These are phyloP conservation scores for Leccinum variicolor DNA, from an alignment of 768 basidiomycete genomes.

Conservation along the genomic window DNA sequence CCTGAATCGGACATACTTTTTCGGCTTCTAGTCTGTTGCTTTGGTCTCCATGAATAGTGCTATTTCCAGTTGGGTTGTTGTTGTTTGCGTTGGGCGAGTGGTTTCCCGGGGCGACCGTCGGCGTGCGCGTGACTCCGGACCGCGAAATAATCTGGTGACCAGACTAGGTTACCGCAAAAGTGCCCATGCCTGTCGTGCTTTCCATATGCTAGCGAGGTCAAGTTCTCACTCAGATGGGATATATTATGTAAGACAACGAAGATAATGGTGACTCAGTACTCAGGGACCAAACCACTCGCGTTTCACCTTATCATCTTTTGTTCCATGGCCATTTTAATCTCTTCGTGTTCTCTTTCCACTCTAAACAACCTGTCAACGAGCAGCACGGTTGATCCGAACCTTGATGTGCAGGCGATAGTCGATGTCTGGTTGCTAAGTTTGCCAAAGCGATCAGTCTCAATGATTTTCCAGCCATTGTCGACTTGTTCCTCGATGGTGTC, in stretches of 20 bases:
- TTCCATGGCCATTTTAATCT: constrained; percentile 6
- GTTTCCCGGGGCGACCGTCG: too few relatives aligned
- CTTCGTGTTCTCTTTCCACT: constrained; percentile 19
- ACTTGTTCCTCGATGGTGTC: constrained; percentile 31
- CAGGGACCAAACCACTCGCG: neutral
- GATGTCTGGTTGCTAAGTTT: constrained; percentile 40
- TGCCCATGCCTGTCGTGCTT: too few relatives aligned
- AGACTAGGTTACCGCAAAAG: too few relatives aligned
- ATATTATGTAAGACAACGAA: neutral
- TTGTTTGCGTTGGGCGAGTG: too few relatives aligned
- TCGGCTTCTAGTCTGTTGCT: too few relatives aligned
- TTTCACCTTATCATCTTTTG: neutral
- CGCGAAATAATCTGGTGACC: neutral
- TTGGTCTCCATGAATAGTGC: too few relatives aligned
- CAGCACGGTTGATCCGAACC: constrained; percentile 24
- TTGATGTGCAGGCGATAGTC: constrained; percentile 37
- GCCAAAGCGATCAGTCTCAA: constrained; percentile 29
- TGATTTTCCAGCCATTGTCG: constrained; percentile 35
- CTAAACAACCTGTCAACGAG: constrained; percentile 22
- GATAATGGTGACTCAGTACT: neutral
- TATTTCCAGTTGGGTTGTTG: too few relatives aligned
- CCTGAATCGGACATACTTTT: too few relatives aligned
- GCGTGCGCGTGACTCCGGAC: neutral
- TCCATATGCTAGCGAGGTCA: neutral
- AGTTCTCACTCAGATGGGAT: neutral